Conservation (phyloP, 306 rosid species). For the Cucurbita pepo region DNA sequence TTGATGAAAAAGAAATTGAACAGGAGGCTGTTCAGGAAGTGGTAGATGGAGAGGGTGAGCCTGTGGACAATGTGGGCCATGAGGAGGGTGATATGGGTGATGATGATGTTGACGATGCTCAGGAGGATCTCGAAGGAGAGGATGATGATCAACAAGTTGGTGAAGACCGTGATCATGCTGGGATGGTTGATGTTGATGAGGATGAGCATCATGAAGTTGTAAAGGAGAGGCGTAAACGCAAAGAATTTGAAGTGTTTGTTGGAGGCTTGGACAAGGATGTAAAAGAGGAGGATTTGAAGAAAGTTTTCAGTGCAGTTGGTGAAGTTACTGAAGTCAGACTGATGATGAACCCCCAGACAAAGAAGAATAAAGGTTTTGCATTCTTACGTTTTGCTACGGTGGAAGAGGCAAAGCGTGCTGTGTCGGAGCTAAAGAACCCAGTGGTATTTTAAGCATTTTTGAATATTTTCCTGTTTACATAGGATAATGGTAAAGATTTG, state of each 20-base stretch:
- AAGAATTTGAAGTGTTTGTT: conserved; percentile 94
- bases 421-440: conserved; percentile 58
- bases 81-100: conserved; percentile 65
- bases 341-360: conserved; percentile 92
- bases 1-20: conserved; percentile 85
- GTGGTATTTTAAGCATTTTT: conserved; percentile 36
- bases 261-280: conserved; percentile 97
- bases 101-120: conserved; percentile 68
- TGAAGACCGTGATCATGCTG: conserved; percentile 42
- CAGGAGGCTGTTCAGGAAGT: conserved; percentile 55
- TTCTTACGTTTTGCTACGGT: conserved; percentile 80
- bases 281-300: conserved; percentile 70
- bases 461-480: conserved; percentile 13
- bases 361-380: conserved; percentile 95
- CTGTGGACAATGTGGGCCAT: conserved; percentile 52
- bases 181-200: conserved; percentile 53
- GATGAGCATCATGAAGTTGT: conserved; percentile 80
- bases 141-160: conserved; percentile 56
- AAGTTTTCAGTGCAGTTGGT: conserved; percentile 63
- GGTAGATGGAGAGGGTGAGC: conserved; percentile 63
- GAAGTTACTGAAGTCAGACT: conserved; percentile 80
- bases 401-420: conserved; percentile 88
- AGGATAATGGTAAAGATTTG: conserved; percentile 11
- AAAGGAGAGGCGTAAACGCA: conserved; percentile 81
- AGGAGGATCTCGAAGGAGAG: conserved; percentile 50